These are phyloP conservation scores for Pseudogymnoascus sp. DNA, from an alignment of 2,329 filamentous ascomycete genomes.

Conservation along the genomic window DNA sequence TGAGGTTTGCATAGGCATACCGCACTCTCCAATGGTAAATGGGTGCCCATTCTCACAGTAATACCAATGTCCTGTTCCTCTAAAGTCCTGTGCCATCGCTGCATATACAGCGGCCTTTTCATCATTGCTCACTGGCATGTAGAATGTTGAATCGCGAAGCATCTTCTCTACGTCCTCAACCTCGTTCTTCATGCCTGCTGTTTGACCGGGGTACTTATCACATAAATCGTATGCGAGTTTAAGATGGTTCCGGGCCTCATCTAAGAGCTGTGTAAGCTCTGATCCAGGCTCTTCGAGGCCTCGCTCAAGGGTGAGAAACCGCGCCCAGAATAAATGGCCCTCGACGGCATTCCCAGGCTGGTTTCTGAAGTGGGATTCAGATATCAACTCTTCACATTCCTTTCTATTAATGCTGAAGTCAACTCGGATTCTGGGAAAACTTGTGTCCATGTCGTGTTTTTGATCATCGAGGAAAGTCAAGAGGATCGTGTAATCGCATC, in stretches of 20 bases:
- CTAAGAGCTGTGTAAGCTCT: conserved; percentile 19
- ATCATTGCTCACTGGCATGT: conserved; percentile 38
- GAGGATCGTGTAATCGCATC: conserved; percentile 22
- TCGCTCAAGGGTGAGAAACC: conserved; percentile 20
- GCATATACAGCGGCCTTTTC: conserved; percentile 43
- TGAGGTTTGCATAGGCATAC: conserved; percentile 54
- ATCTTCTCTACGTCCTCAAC: conserved; percentile 38
- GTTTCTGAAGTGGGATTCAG: conserved; percentile 17
- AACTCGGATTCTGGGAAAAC: conserved; percentile 13
- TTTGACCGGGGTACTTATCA: conserved; percentile 19
- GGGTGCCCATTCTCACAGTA: conserved; percentile 48
- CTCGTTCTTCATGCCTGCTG: conserved; percentile 28
- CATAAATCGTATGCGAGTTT: conserved; percentile 18
- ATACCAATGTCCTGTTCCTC: conserved; percentile 54
- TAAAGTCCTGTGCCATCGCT: conserved; percentile 44
- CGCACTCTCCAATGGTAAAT: conserved; percentile 59
- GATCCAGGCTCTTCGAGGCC: conserved; percentile 15
- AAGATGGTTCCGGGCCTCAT: conserved; percentile 16
- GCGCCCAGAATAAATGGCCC: conserved; percentile 21
- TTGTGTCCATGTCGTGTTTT: conserved; percentile 13
- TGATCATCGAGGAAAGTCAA: conserved; percentile 17
- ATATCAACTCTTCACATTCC: conserved; percentile 21
- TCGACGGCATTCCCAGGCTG: conserved; percentile 18
- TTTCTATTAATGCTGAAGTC: conserved; percentile 20
- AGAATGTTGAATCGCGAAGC: conserved; percentile 40